Conservation (phyloP, 257 asterid species). For the Salvia splendens region DNA sequence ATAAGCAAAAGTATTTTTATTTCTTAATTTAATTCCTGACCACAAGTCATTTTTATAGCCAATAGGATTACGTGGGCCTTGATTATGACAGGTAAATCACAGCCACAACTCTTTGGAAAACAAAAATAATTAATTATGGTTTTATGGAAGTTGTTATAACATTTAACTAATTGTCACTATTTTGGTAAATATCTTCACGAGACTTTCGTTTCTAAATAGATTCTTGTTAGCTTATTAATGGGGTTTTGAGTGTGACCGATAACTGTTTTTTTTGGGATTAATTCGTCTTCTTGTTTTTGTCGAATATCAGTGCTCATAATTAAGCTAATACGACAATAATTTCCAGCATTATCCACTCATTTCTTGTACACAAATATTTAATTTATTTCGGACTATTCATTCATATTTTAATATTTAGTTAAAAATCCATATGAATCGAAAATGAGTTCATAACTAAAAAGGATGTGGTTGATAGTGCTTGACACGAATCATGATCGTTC, state of each 20-base stretch:
- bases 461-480: too few relatives aligned
- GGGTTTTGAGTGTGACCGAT: conserved; percentile 30
- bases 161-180: conserved; percentile 23
- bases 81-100: conserved; percentile 14
- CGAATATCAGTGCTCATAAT: neutral
- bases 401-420: too few relatives aligned
- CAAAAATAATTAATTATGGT: conserved; percentile 23
- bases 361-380: neutral
- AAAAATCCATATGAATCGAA: too few relatives aligned
- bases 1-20: conserved; percentile 13
- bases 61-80: conserved; percentile 34
- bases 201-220: conserved; percentile 26
- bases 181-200: conserved; percentile 37
- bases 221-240: conserved; percentile 22
- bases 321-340: neutral
- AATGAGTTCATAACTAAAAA: too few relatives aligned
- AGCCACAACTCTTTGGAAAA: conserved; percentile 29
- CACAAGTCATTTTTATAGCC: conserved; percentile 33
- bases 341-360: neutral
- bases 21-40: conserved; percentile 15
- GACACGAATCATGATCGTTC: too few relatives aligned
- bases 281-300: neutral
- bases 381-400: too few relatives aligned
- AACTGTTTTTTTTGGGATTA: conserved; percentile 23
- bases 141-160: conserved; percentile 25